A percentile compares a stretch with the other conserved stretches of the same genome.
Evolutionary conservation across 2,329 filamentous ascomycete species (phyloP).

Genomic region (Xylariaceae sp.): DNA sequence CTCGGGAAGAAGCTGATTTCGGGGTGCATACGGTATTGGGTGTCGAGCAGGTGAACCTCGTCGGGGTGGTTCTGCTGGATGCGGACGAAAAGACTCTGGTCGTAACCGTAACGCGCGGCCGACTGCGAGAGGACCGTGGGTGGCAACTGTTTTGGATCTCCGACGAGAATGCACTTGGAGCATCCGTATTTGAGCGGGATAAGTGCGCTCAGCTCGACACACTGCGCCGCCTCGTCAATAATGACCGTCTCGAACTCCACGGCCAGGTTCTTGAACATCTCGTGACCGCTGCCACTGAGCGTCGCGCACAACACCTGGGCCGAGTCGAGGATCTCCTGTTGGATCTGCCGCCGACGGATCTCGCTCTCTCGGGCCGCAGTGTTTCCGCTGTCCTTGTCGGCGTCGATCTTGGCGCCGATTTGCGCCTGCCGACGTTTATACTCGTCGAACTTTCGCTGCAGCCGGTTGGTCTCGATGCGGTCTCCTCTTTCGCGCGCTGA

Average conservation of each 20-base stretch:
- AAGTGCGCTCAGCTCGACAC: constrained; percentile 90
- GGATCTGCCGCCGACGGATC: constrained; percentile 73
- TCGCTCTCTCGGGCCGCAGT: constrained; percentile 78
- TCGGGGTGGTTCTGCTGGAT: constrained; percentile 92
- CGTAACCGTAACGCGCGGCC: constrained; percentile 87
- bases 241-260: constrained; percentile 98
- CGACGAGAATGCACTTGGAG: constrained; percentile 92
- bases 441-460: constrained; percentile 73
- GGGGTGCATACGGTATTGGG: constrained; percentile 98
- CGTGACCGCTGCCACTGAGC: constrained; percentile 89
- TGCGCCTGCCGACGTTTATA: constrained; percentile 70
- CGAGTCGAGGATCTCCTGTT: constrained; percentile 85
- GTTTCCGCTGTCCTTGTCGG: constrained; percentile 78
- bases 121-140: constrained; percentile 94
- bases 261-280: constrained; percentile 91
- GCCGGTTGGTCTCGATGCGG: constrained; percentile 40
- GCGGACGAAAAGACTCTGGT: constrained; percentile 95
- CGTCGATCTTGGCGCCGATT: constrained; percentile 80
- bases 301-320: constrained; percentile 94
- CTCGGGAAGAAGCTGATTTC: constrained; percentile 92
- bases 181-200: constrained; percentile 98
- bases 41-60: constrained; percentile 90
- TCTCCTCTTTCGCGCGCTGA: constrained; percentile 54
- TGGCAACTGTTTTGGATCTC: constrained; percentile 94
- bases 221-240: constrained; percentile 97